These are phyloP conservation scores for Alnus glutinosa DNA, from an alignment of 306 rosid genomes.

Conservation along the genomic window DNA sequence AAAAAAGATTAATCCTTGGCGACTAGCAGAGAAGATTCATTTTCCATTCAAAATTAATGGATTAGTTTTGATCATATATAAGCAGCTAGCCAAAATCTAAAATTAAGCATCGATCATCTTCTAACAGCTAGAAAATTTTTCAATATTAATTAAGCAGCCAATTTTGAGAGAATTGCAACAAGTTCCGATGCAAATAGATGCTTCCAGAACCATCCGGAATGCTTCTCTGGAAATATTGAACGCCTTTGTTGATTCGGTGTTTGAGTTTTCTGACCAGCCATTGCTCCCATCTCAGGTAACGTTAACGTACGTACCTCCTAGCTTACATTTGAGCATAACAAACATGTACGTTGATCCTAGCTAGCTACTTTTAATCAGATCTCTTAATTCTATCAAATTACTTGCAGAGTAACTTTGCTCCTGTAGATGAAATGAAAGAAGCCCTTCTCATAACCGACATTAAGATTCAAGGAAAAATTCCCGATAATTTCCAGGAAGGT, in stretches of 20 bases:
- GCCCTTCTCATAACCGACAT: conserved; percentile 35
- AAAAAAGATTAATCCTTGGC: too few relatives aligned
- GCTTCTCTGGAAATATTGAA: conserved; percentile 34
- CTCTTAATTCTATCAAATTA: background rate
- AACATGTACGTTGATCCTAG: background rate
- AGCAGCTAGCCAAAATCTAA: too few relatives aligned
- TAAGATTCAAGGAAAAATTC: conserved; percentile 46
- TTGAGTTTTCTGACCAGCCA: conserved; percentile 47
- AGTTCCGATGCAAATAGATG: conserved; percentile 17
- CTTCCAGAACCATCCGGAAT: conserved; percentile 20
- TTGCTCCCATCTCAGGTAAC: conserved; percentile 64
- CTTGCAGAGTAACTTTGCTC: conserved; percentile 53
- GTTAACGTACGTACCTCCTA: background rate
- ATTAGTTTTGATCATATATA: too few relatives aligned
- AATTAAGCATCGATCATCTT: too few relatives aligned
- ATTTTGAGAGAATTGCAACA: conserved; percentile 22
- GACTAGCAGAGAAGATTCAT: too few relatives aligned
- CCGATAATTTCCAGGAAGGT: conserved; percentile 55
- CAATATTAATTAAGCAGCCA: conserved; percentile 17
- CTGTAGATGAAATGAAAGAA: conserved; percentile 57
- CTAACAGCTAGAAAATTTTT: too few relatives aligned
- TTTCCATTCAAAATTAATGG: too few relatives aligned
- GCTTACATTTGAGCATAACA: too few relatives aligned
- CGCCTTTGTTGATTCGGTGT: conserved; percentile 50
- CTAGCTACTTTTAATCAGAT: background rate